Evolutionary conservation across 176 grass and related monocot species (phyloP), one percentile per base, ranked within the genome.

Genomic region (Oryza longistaminata): DNA sequence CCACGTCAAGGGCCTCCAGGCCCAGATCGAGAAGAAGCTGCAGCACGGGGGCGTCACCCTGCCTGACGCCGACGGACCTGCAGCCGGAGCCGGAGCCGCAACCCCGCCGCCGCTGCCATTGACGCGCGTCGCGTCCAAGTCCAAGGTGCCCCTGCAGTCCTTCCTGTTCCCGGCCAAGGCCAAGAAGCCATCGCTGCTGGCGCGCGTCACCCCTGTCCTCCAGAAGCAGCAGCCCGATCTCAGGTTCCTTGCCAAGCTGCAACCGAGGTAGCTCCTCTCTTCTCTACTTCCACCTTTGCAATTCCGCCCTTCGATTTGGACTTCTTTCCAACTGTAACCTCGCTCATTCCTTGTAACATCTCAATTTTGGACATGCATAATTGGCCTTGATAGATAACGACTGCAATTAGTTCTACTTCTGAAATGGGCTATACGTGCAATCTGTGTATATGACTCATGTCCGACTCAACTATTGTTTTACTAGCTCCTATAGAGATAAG

Each of bases 1-100:
- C 71, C 89, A 95, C 65, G 86, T 98, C n/a, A 90, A 88, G 46
- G 90, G 81, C 12, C 85, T 98, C 22, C 93, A 93, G 46, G 84
- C 74, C 3, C 89, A 95, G 67, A 85, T 94, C 17, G 90, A 92
- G 73, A 91, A 91, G 87, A 92, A 90, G 53, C 69, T 95, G 53
- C 53, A 17, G 29, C 77, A 91, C 43, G 52, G 81, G 76, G 89
- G 88, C n/a, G 43, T 87, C 8, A 61, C 78, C 25, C 42, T 94
- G 39, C 71, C 83, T 11, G 17, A 3, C 45, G 1, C 6, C 39
- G 0, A 6, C 48, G 22, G 10, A 8, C 0, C 81, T 43, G 42
- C 9, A 43, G 42, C 42, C 9, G 42, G 40, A 42, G 39, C 39
- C 8, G 37, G 37, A 73, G n/a, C 11, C 77, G 4, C 68, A 61